These are phyloP conservation scores for Solanum ossicruentum DNA, from an alignment of 257 asterid genomes.

Conservation along the genomic window DNA sequence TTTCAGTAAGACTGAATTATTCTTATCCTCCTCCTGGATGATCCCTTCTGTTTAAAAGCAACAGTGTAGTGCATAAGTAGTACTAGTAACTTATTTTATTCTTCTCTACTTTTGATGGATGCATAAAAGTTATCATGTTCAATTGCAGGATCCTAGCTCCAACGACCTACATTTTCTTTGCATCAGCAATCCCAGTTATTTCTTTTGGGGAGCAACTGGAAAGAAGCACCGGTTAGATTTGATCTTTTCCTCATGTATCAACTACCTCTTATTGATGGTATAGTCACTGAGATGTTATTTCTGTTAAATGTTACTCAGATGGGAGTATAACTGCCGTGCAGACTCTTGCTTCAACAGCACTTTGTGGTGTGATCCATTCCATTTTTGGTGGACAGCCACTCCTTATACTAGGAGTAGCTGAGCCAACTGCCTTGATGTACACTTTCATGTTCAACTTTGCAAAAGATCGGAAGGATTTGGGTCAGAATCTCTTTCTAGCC, in stretches of 20 bases:
- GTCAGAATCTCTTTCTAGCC: slow-evolving; percentile 61
- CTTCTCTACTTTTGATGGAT: neutral
- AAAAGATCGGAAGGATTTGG: slow-evolving; percentile 75
- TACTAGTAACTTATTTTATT: neutral
- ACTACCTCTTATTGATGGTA: neutral
- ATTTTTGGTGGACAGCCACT: slow-evolving; percentile 90
- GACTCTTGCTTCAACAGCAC: slow-evolving; percentile 89
- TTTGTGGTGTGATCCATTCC: slow-evolving; percentile 89
- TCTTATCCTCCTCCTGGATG: neutral
- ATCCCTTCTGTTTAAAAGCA: neutral
- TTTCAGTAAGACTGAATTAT: neutral
- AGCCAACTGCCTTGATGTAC: slow-evolving; percentile 96
- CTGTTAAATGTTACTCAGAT: slow-evolving; percentile 25
- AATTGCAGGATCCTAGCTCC: slow-evolving; percentile 84
- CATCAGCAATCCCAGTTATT: slow-evolving; percentile 94
- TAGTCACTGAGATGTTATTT: neutral
- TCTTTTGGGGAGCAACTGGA: slow-evolving; percentile 95
- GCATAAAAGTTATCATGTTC: neutral
- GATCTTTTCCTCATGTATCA: neutral
- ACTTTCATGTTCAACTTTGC: slow-evolving; percentile 90
- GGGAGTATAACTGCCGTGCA: slow-evolving; percentile 93
- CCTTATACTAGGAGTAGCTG: slow-evolving; percentile 92
- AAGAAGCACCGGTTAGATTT: slow-evolving; percentile 57
- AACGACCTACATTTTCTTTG: slow-evolving; percentile 93
- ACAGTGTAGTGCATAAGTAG: neutral